Percentiles rank a stretch among this genome's conserved stretches.
Evolutionary conservation across 495 filamentous ascomycete species (phyloP).

Genomic region (Jackrogersella multiformis): DNA sequence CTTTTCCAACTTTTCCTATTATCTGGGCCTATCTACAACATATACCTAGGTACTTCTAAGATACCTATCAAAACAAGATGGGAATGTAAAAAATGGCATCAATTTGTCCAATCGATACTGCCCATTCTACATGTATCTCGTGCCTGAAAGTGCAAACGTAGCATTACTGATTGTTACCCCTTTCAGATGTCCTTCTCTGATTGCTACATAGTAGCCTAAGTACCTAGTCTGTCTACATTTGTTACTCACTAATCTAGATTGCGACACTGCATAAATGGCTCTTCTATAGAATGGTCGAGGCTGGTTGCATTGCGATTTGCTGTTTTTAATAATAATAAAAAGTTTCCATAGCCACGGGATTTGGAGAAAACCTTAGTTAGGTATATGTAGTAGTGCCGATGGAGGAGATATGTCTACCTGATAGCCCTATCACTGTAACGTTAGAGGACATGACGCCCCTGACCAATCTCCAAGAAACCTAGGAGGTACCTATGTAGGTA

Average conservation of each 20-base stretch:
- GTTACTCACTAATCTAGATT: slow-evolving; percentile 6
- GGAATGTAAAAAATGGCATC: slow-evolving; percentile 7
- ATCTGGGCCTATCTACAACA: background rate
- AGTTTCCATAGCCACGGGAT: slow-evolving; percentile 38
- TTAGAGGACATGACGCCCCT: slow-evolving; percentile 24
- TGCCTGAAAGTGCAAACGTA: slow-evolving; percentile 4
- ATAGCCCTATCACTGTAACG: slow-evolving; percentile 29
- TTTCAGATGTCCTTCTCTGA: background rate
- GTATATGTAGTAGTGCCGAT: slow-evolving; percentile 2
- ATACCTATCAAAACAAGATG: background rate
- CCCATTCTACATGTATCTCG: slow-evolving; percentile 4
- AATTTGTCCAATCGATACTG: slow-evolving; percentile 16
- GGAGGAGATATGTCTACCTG: slow-evolving; percentile 7
- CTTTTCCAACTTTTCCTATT: slow-evolving; percentile 6
- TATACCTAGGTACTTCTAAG: slow-evolving; percentile 9
- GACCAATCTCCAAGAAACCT: slow-evolving; percentile 16
- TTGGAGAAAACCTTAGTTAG: slow-evolving; percentile 37
- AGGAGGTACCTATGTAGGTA: too few relatives aligned
- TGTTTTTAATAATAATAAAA: background rate
- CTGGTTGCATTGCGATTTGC: slow-evolving; percentile 19
- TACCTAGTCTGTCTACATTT: background rate
- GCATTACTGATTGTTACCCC: slow-evolving; percentile 17
- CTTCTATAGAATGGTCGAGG: slow-evolving; percentile 1
- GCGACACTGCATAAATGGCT: slow-evolving; percentile 24
- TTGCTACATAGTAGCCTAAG: too few relatives aligned